Conservation (phyloP, 2,329 filamentous ascomycete species). For the Verticillium isaacii region DNA sequence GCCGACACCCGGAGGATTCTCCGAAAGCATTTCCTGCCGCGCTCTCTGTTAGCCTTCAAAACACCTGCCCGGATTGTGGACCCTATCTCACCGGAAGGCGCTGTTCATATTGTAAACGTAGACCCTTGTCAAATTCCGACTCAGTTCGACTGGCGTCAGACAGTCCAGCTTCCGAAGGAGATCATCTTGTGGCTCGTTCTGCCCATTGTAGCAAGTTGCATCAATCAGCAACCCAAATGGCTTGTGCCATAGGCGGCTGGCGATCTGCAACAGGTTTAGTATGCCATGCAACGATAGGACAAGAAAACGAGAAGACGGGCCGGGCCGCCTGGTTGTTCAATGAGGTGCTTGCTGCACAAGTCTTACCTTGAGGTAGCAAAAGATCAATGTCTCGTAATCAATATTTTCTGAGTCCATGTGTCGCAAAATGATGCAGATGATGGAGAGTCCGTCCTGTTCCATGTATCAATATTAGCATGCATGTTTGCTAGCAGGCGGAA, state of each 20-base stretch:
- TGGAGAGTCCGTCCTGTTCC: conserved; percentile 56
- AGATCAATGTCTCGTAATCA: conserved; percentile 61
- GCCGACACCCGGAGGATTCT: conserved; percentile 57
- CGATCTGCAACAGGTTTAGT: conserved; percentile 41
- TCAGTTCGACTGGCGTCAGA: conserved; percentile 57
- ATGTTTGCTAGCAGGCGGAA: neutral
- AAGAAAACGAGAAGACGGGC: too few species aligned
- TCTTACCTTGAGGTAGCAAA: conserved; percentile 61
- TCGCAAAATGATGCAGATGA: conserved; percentile 64
- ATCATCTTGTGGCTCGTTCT: conserved; percentile 61
- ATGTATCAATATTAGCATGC: neutral
- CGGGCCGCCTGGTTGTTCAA: neutral
- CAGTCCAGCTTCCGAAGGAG: conserved; percentile 60
- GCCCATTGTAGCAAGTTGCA: conserved; percentile 65
- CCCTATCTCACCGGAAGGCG: conserved; percentile 48
- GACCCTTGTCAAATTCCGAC: conserved; percentile 53
- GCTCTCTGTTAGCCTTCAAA: neutral
- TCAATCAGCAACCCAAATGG: conserved; percentile 65
- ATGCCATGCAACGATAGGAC: neutral
- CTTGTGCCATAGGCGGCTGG: conserved; percentile 64
- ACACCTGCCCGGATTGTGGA: conserved; percentile 1
- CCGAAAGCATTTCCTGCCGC: conserved; percentile 55
- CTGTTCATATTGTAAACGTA: conserved; percentile 74
- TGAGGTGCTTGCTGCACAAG: neutral
- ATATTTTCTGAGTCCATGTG: conserved; percentile 62